Conservation (phyloP, 805 yeast genomes). For the Debaryomyces tyrocola region DNA sequence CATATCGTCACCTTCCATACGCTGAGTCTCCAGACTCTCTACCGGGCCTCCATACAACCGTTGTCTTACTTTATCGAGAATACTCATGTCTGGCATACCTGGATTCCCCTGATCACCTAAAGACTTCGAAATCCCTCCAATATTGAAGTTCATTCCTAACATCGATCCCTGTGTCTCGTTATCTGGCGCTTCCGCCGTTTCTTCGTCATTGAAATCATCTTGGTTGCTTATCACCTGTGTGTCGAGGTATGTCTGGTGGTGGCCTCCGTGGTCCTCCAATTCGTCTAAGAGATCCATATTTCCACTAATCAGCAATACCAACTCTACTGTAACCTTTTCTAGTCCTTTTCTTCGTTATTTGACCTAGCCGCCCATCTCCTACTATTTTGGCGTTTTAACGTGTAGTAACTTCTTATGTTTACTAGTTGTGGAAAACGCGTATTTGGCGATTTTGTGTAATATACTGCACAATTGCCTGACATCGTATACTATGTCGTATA, state of each 20-base stretch:
- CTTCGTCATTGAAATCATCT: slow-evolving; percentile 5
- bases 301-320: too few species aligned
- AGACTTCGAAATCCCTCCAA: slow-evolving; percentile 3
- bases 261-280: slow-evolving; percentile 13
- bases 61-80: slow-evolving; percentile 25
- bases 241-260: background rate
- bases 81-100: slow-evolving; percentile 12
- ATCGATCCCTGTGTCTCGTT: background rate
- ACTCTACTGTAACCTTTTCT: too few species aligned
- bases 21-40: slow-evolving; percentile 1
- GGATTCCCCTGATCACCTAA: background rate
- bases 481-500: too few species aligned
- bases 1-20: background rate
- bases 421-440: too few species aligned
- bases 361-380: background rate
- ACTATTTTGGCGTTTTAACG: background rate
- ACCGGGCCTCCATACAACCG: slow-evolving; percentile 20
- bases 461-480: too few species aligned
- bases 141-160: slow-evolving; percentile 8
- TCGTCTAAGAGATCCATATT: slow-evolving; percentile 22
- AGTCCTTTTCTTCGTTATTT: background rate
- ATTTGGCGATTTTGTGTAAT: too few species aligned
- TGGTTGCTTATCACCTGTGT: background rate
- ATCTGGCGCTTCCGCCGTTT: background rate
- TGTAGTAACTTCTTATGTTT: too few species aligned